Evolutionary conservation across 1,284 basidiomycete genomes (phyloP).

Genomic region (Pisolithus thermaeus): DNA sequence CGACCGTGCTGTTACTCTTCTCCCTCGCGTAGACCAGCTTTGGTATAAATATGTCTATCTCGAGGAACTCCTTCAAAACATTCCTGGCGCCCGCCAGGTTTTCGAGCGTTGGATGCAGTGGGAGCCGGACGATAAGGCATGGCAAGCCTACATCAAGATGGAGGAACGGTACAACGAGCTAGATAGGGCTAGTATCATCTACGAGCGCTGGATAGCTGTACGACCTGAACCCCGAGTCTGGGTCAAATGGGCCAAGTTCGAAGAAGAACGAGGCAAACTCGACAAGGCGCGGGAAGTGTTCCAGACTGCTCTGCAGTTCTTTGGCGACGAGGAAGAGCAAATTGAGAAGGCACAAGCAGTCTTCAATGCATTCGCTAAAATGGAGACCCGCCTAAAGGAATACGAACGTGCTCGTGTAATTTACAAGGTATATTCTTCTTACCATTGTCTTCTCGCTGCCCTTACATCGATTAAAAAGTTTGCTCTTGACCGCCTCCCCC

Average conservation of each 20-base stretch:
- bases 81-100: conserved; percentile 92
- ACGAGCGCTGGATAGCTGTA: conserved; percentile 92
- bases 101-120: conserved; percentile 99
- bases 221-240: conserved; percentile 93
- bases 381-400: conserved; percentile 96
- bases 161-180: conserved; percentile 91
- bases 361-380: conserved; percentile 94
- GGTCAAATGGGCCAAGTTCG: conserved; percentile 97
- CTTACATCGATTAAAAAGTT: conserved; percentile 49
- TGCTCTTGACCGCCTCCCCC: conserved; percentile 84
- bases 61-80: conserved; percentile 94
- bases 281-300: conserved; percentile 96
- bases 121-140: conserved; percentile 99
- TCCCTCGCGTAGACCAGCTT: conserved; percentile 90
- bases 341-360: conserved; percentile 96
- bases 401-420: conserved; percentile 95
- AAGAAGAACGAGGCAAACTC: conserved; percentile 82
- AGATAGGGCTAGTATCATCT: conserved; percentile 88
- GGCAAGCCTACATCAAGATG: conserved; percentile 97
- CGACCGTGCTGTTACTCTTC: conserved; percentile 92
- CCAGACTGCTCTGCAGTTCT: conserved; percentile 95
- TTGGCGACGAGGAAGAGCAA: conserved; percentile 95
- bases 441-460: background rate
- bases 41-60: conserved; percentile 99
- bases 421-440: conserved; percentile 67